phyloP scores from a whole-genome alignment of 768 basidiomycete genomes.

The Leccinum subgranulosum region DNA sequence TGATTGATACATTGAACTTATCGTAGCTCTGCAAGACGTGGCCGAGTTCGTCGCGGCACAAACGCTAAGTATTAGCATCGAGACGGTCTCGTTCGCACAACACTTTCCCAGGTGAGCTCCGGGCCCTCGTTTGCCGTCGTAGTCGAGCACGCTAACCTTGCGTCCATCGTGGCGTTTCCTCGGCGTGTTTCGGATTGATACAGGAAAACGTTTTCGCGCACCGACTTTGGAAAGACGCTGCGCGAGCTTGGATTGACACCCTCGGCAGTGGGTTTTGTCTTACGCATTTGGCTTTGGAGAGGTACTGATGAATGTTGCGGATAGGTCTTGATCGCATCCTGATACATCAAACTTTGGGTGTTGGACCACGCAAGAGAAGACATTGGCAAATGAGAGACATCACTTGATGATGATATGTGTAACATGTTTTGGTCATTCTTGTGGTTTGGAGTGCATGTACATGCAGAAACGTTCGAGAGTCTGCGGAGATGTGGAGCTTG shows the following conservation, averaged over 20 bases:
- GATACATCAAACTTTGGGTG: neutral
- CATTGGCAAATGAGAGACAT: neutral
- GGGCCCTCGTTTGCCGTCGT: neutral
- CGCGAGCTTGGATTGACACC: conserved; percentile 87
- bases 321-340: conserved; percentile 55
- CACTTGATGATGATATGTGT: neutral
- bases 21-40: conserved; percentile 75
- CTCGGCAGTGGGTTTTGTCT: conserved; percentile 52
- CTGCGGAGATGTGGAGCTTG: neutral
- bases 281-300: neutral
- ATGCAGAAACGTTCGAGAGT: neutral
- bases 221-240: conserved; percentile 78
- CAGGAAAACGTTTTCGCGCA: conserved; percentile 63
- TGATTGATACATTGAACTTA: neutral
- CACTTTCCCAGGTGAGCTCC: conserved; percentile 81
- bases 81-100: conserved; percentile 73
- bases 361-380: neutral
- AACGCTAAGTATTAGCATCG: conserved; percentile 62
- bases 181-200: neutral
- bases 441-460: neutral
- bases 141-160: neutral
- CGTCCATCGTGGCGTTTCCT: neutral
- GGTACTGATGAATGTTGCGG: conserved; percentile 1
- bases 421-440: neutral
- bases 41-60: conserved; percentile 87